Conservation (phyloP, 2,329 filamentous ascomycete species). For the Tolypocladium album region DNA sequence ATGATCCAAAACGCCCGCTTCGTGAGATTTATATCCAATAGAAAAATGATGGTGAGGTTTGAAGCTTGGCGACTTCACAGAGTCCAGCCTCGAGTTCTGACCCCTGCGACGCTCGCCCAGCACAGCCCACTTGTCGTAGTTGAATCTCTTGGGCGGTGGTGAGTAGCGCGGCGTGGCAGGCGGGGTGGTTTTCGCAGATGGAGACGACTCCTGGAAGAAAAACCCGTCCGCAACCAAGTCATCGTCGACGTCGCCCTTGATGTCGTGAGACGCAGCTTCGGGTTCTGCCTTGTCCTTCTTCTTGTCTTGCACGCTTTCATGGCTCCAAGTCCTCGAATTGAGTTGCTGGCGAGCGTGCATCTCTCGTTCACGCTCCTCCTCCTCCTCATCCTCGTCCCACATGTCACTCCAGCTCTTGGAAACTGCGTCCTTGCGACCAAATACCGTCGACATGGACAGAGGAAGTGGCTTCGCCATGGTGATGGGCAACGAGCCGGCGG, state of each 20-base stretch:
- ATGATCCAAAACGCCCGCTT: conserved; percentile 38
- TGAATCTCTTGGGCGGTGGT: conserved; percentile 52
- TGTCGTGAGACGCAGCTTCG: conserved; percentile 14
- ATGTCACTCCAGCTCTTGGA: conserved; percentile 99
- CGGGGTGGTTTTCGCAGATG: conserved; percentile 25
- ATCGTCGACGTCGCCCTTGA: conserved; percentile 45
- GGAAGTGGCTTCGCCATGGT: conserved; percentile 65
- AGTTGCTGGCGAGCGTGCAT: conserved; percentile 48
- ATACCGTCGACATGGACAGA: conserved; percentile 66
- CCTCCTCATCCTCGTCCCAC: conserved; percentile 87
- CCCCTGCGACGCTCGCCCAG: conserved; percentile 76
- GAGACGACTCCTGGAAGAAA: conserved; percentile 56
- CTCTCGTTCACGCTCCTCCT: conserved; percentile 61
- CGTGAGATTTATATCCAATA: conserved; percentile 36
- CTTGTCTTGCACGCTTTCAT: conserved; percentile 47
- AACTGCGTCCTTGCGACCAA: conserved; percentile 66
- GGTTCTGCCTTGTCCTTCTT: conserved; percentile 10
- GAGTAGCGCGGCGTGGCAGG: conserved; percentile 43
- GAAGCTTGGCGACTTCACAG: conserved; percentile 37
- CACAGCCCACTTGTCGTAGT: conserved; percentile 77
- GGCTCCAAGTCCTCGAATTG: conserved; percentile 70
- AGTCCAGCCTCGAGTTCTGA: conserved; percentile 39
- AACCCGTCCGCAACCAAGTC: conserved; percentile 60
- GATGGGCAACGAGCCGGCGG: conserved; percentile 65
- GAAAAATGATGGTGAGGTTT: conserved; percentile 38